These are phyloP conservation scores for Rhazya stricta DNA, from an alignment of 257 asterid genomes.

Conservation along the genomic window DNA sequence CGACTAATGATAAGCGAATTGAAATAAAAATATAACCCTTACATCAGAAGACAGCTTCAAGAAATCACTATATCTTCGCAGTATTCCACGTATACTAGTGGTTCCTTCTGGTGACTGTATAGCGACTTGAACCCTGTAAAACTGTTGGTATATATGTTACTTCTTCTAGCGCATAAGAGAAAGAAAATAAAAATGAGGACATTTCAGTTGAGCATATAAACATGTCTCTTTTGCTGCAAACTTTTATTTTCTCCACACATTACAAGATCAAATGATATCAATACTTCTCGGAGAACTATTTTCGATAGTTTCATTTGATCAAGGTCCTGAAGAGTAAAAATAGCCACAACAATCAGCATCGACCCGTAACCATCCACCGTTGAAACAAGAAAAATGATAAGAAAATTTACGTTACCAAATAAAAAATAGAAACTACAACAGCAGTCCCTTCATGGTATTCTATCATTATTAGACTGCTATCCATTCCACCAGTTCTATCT, in stretches of 20 bases:
- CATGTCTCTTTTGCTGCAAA: neutral
- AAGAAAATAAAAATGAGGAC: neutral
- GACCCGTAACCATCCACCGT: neutral
- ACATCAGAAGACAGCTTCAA: slow-evolving; percentile 61
- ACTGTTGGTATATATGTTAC: slow-evolving; percentile 35
- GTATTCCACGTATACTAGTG: slow-evolving; percentile 46
- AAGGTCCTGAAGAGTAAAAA: neutral
- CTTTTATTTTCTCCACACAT: neutral
- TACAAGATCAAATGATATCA: neutral
- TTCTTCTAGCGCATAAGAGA: neutral
- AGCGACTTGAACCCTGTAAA: slow-evolving; percentile 76
- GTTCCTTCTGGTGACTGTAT: slow-evolving; percentile 70
- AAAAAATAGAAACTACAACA: neutral
- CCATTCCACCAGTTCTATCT: neutral
- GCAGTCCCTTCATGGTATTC: neutral
- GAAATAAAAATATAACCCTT: slow-evolving; percentile 17
- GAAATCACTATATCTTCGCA: slow-evolving; percentile 68
- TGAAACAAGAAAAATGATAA: neutral
- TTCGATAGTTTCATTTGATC: neutral
- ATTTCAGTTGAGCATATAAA: neutral
- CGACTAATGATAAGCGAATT: neutral
- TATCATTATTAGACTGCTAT: neutral
- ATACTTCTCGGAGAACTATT: neutral
- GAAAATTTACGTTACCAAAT: neutral
- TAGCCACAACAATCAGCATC: neutral